phyloP scores from a whole-genome alignment of 345 rosid species.

The Citrus sinensis region DNA sequence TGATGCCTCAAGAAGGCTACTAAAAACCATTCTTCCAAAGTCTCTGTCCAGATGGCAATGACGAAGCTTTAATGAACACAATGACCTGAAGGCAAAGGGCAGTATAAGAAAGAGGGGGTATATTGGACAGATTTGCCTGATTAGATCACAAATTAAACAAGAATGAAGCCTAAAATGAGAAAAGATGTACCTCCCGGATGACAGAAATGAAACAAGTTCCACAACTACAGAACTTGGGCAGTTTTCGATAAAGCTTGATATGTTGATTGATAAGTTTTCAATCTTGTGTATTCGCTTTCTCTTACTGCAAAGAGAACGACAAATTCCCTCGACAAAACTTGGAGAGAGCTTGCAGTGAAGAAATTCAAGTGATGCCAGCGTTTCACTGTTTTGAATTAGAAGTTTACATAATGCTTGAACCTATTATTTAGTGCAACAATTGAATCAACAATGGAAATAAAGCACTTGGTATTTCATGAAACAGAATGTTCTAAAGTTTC shows the following conservation, averaged over 20 bases:
- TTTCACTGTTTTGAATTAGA: slow-evolving; percentile 55
- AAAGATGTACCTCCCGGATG: slow-evolving; percentile 53
- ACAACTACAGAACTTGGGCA: slow-evolving; percentile 34
- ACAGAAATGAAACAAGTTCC: slow-evolving; percentile 56
- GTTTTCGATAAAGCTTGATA: slow-evolving; percentile 50
- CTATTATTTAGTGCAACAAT: slow-evolving; percentile 36
- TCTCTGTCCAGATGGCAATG: slow-evolving; percentile 45
- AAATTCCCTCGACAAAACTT: slow-evolving; percentile 44
- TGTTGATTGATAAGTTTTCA: slow-evolving; percentile 48
- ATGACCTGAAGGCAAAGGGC: slow-evolving; percentile 47
- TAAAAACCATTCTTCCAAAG: slow-evolving; percentile 46
- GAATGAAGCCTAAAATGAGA: slow-evolving; percentile 10
- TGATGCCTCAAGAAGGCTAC: slow-evolving; percentile 56
- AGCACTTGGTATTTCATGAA: neutral
- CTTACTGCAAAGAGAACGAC: slow-evolving; percentile 36
- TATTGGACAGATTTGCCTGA: neutral
- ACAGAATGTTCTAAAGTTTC: neutral
- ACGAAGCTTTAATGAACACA: slow-evolving; percentile 54
- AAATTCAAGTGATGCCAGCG: slow-evolving; percentile 68
- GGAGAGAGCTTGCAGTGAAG: slow-evolving; percentile 73
- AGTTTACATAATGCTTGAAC: slow-evolving; percentile 68
- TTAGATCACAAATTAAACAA: neutral
- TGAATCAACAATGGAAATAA: neutral
- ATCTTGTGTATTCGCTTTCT: slow-evolving; percentile 37
- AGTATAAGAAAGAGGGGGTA: neutral